Evolutionary conservation across 2,329 filamentous ascomycete species (phyloP).

Genomic region (Dendryphion nanum): DNA sequence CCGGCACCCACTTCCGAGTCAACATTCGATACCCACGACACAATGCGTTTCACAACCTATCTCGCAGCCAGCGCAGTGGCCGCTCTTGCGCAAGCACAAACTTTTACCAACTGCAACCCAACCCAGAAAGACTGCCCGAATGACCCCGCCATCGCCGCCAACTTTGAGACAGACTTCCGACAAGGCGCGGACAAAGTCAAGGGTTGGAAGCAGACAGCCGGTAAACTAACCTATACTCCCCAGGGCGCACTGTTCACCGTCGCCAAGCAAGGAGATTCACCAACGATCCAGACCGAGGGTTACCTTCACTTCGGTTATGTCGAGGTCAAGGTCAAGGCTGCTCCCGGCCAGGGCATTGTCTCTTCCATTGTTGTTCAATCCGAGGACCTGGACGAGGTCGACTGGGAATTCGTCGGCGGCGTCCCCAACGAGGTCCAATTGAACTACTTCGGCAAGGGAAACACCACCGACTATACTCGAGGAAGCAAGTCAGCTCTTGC

Average conservation of each 20-base stretch:
- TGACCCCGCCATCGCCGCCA: conserved; percentile 43
- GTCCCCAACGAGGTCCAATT: conserved; percentile 63
- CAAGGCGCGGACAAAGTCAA: conserved; percentile 36
- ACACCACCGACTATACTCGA: conserved; percentile 69
- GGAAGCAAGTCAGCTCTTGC: conserved; percentile 61
- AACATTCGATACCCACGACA: conserved; percentile 5
- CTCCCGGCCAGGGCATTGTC: conserved; percentile 72
- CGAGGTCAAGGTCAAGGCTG: conserved; percentile 75
- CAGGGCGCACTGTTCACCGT: conserved; percentile 53
- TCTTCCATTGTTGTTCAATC: conserved; percentile 81
- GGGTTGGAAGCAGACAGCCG: conserved; percentile 39
- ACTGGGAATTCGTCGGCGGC: conserved; percentile 77
- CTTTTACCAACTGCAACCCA: conserved; percentile 47
- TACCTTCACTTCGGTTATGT: conserved; percentile 85
- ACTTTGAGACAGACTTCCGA: conserved; percentile 45
- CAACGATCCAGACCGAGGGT: conserved; percentile 73
- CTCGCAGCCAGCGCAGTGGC: conserved; percentile 30
- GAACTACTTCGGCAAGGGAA: conserved; percentile 76
- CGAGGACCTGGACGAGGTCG: conserved; percentile 82
- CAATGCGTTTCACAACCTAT: conserved; percentile 31
- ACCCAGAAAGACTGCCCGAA: conserved; percentile 45
- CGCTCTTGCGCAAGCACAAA: conserved; percentile 41
- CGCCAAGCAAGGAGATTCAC: conserved; percentile 48
- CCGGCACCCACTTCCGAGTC: not conserved
- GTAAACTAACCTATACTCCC: conserved; percentile 44